Evolutionary conservation across 352 stramenopile genomes (phyloP), one percentile per base, ranked within the genome.

Genomic region (Globisporangium uncinulatum): DNA sequence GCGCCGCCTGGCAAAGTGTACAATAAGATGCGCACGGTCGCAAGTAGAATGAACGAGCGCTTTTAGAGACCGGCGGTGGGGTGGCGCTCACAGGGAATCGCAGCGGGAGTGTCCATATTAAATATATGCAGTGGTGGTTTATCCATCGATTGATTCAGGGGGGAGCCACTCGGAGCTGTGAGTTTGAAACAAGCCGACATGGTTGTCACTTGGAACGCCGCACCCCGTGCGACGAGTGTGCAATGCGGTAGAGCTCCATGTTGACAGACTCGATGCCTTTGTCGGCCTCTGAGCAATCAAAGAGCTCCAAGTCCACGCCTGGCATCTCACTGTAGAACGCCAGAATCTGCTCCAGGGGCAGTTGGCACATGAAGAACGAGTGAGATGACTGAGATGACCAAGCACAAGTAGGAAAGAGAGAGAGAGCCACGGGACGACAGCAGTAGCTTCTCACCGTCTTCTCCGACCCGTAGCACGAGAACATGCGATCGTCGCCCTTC

Each of bases 21-120:
- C 83, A 99, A 99, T 78, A 98, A 99, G 76, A 99, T 99, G 97
- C 90, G 97, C 57, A 98, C 97, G 74, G 97, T 99, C 43, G 95
- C 96, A 42, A 98, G 96, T 70, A 83, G 97, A 71, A 98, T 99
- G 95, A 99, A 97, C 72, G 96, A 98, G 74, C 80, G 92, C 50
- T 98, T 97, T 72, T 97, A 29, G 87, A 59, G 21, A 53, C 4
- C 24, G 3, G 20, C 21, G 5, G 10, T 4, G 15, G 34, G 10
- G 21, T 15, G 37, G 13, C 19, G 39, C n/a, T 7, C 15, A 36
- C 29, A 43, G 48, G 24, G 39, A 8, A 21, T 29, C 24, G 24
- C 17, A 17, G 9, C 41, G 41, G 13, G 39, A 14, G 5, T 0
- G 14, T 47, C 13, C n/a, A 47, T 29, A 11, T 47, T 29, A 29